Evolutionary conservation across 108 stramenopile genomes (phyloP), one percentile per base, ranked within the genome.

Genomic region (Stephanodiscus triporus): DNA sequence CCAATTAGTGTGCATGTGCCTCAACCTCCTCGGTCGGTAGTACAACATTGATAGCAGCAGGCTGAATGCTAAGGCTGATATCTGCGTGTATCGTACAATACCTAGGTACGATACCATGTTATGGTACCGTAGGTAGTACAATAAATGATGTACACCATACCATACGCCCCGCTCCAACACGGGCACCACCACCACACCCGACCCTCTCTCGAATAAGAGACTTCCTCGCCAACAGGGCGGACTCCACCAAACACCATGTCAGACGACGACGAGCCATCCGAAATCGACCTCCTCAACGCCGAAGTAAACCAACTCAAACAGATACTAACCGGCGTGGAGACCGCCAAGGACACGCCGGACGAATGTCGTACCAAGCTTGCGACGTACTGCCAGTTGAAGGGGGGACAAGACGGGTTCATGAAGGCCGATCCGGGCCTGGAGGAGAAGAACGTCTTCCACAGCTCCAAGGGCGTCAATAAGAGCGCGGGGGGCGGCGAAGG

Each of bases 361-460:
- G 68, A 68, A 24, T 53, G 55, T 38, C 30, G 54, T 14, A 36
- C 16, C 38, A 54, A 57, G 51, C 49, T 68, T 13, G 40, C 40
- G 24, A 56, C 38, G n/a, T 56, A 68, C 42, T 36, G 36, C n/a
- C 54, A 68, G 40, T 40, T 23, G 13, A 56, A 55, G 42, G 68
- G 68, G 7, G 55, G 54, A 22, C 37, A 54, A 19, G 68, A 68
- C 56, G 20, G 11, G 3, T 68, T 68, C 54, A 38, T 68, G 54
- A 68, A 40, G 68, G 53, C 68, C 47, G 68, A 68, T 23, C 40
- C 55, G 19, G 68, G 68, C 16, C 5, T 23, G 56, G 68, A 68
- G 37, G 40, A 42, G n/a, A 55, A 24, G 68, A 68, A 68, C 56
- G 42, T 68, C 40, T 68, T 42, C 40, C 68, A 68, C 36, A 68